Evolutionary conservation across 495 filamentous ascomycete genomes (phyloP), one percentile per base, ranked within the genome.

Genomic region (Ramalina intermedia): DNA sequence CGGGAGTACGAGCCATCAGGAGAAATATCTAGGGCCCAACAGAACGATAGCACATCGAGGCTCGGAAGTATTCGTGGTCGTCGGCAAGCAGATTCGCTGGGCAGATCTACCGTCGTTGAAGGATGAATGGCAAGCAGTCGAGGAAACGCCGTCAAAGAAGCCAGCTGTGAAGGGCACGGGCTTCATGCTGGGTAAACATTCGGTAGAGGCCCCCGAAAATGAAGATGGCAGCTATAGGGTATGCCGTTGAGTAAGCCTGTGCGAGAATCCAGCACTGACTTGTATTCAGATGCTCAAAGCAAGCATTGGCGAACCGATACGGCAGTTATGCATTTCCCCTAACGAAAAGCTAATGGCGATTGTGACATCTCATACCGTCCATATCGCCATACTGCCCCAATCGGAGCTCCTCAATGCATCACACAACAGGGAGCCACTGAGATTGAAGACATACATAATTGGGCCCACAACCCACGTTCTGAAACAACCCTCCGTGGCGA

Each of bases 381-480:
- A 89, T 54, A 79, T 95, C 56, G 76, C 82, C 11, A 70, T 86
- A 18, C 68, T 94, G 6, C 88, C 88, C 12, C 80, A 88, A 55
- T 69, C 82, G 0, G 78, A 79, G 4, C 83, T 84, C 53, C 76
- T 94, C 27, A 77, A 73, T 1, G 69, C 75, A 24, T 24, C 47
- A 29, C 69, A 67, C 27, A 83, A 87, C 53, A 66, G 60, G 14
- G 65, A 70, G 0, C 74, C 82, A 0, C 73, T 94, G 55, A 82
- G 82, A 50, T 67, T 86, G 33, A 90, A 87, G 62, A 82, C 82
- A 33, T 88, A 81, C 64, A 87, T 87, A 43, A 69, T 95, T 14
- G 88, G 88, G 1, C 86, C 88, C 17, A 91, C 85, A 5, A 85
- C 82, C 2, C 88, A 95, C 63, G 86, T 94, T 24, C 79, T 86